Evolutionary conservation across 1,139 yeast genomes (phyloP).

Genomic region (Ogataea hybrid): DNA sequence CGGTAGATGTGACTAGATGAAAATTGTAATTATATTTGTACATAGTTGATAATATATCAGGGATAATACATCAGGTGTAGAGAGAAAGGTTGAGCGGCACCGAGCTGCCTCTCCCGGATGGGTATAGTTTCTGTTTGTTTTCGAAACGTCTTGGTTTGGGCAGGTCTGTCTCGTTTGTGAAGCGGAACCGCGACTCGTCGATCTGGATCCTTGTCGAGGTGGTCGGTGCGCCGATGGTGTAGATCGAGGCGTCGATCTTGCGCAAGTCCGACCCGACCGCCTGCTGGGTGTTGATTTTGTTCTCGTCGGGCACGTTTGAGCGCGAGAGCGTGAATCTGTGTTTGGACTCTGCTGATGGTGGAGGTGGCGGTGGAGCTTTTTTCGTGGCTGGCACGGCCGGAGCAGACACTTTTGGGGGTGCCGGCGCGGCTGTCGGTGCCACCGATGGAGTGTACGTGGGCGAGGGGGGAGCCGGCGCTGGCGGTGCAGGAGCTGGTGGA

Average conservation of each 20-base stretch:
- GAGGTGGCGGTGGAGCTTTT: constrained; percentile 22
- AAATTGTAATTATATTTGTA: not conserved
- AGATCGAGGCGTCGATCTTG: constrained; percentile 56
- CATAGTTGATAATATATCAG: not conserved
- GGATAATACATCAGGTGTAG: constrained; percentile 23
- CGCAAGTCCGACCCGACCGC: constrained; percentile 49
- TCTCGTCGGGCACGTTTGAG: constrained; percentile 20
- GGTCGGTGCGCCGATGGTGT: constrained; percentile 43
- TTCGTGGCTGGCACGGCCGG: constrained; percentile 1
- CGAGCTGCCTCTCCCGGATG: constrained; percentile 94
- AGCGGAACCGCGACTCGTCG: constrained; percentile 75
- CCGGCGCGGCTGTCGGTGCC: constrained; percentile 7
- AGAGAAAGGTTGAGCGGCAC: constrained; percentile 74
- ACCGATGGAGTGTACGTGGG: constrained; percentile 20
- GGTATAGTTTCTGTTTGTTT: constrained; percentile 72
- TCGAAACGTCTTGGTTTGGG: constrained; percentile 84
- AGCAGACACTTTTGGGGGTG: constrained; percentile 5
- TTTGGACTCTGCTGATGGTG: constrained; percentile 23
- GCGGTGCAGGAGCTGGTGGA: constrained; percentile 15
- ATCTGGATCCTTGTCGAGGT: constrained; percentile 35
- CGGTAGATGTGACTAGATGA: constrained; percentile 34
- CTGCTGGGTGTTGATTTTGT: constrained; percentile 43
- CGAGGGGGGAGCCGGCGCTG: constrained; percentile 25
- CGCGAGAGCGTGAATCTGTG: constrained; percentile 30
- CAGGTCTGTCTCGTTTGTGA: constrained; percentile 62